Evolutionary conservation across 495 filamentous ascomycete genomes (phyloP).

Genomic region (Trichodelitschia bisporula): DNA sequence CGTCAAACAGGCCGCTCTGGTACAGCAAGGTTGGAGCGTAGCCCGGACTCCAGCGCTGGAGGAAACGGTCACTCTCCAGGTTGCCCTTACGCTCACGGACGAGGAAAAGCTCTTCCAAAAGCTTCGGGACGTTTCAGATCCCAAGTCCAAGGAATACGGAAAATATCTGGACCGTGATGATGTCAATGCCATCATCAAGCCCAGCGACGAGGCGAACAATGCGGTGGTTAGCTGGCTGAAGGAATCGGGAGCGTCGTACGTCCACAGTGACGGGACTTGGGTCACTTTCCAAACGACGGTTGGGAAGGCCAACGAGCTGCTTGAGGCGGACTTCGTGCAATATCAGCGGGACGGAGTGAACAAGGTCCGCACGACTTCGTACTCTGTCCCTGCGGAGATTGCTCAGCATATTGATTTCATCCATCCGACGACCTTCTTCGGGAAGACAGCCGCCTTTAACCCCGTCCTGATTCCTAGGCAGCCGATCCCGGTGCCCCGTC

Average conservation of each 20-base stretch:
- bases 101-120: too few species aligned
- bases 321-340: constrained; percentile 12
- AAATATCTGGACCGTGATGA: constrained; percentile 32
- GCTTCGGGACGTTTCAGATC: too few species aligned
- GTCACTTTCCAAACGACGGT: constrained; percentile 15
- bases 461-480: constrained; percentile 5
- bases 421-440: constrained; percentile 33
- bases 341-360: constrained; percentile 8
- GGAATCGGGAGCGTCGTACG: constrained; percentile 8
- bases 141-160: too few species aligned
- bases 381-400: constrained; percentile 36
- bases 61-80: too few species aligned
- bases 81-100: too few species aligned
- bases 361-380: constrained; percentile 31
- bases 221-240: constrained; percentile 12
- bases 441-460: constrained; percentile 16
- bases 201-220: constrained; percentile 6
- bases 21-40: too few species aligned
- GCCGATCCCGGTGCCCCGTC: constrained; percentile 3
- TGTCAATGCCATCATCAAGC: constrained; percentile 12
- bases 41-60: too few species aligned
- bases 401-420: constrained; percentile 27
- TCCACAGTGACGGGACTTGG: constrained; percentile 13
- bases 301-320: constrained; percentile 12
- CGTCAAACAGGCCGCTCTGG: too few species aligned